These are phyloP conservation scores for Tolypocladium inflatum DNA, from an alignment of 2,329 filamentous ascomycete genomes.

Conservation along the genomic window DNA sequence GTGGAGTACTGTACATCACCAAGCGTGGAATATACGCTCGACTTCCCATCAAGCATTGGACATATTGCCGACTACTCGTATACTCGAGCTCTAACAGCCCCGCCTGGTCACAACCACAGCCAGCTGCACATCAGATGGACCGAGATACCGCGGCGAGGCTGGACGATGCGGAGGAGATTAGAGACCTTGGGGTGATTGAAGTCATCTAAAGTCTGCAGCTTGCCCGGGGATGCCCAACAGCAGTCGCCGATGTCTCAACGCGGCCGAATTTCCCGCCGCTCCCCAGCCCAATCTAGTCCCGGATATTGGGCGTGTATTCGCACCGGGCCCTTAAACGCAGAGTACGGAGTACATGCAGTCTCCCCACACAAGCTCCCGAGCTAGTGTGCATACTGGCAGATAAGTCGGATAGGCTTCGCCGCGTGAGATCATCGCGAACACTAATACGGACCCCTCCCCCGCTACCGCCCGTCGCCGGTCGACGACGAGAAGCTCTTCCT, in stretches of 20 bases:
- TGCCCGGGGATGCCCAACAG: not conserved
- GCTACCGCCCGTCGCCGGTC: not conserved
- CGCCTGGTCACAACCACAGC: not conserved
- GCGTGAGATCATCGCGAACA: not conserved
- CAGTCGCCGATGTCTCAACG: not conserved
- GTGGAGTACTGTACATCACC: not conserved
- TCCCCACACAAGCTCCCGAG: not conserved
- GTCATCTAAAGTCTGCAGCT: not conserved
- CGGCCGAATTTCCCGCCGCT: not conserved
- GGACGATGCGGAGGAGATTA: not conserved
- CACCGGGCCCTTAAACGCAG: not conserved
- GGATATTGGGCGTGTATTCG: not conserved
- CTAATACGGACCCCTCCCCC: not conserved
- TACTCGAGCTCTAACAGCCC: not conserved
- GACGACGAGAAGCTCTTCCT: not conserved
- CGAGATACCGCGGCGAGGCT: not conserved
- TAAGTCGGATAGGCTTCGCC: not conserved
- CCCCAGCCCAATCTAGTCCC: not conserved
- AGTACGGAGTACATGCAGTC: not conserved
- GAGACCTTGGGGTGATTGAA: not conserved
- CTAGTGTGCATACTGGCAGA: not conserved
- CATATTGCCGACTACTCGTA: not conserved
- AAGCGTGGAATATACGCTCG: not conserved
- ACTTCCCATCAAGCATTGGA: not conserved
- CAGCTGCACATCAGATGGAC: not conserved